Evolutionary conservation across 805 yeast species (phyloP), one percentile per base, ranked within the genome.

Genomic region (Gaillardinia entomophila): DNA sequence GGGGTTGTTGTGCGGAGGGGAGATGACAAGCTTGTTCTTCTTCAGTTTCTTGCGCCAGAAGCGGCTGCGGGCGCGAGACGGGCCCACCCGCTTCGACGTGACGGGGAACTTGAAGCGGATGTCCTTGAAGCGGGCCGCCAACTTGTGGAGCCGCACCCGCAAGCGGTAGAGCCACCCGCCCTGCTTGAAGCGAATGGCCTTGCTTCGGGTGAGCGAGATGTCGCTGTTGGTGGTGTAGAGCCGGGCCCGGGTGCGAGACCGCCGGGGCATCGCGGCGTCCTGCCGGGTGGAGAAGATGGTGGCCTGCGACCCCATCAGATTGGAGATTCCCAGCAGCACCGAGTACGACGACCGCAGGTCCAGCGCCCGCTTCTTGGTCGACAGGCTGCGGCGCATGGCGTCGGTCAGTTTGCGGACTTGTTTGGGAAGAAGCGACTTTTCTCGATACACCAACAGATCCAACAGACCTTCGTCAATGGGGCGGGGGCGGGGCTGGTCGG

Each of bases 241-340:
- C 16, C 12, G 19, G 6, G 8, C 5, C 28, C 6, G 4, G 8
- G 28, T 31, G 6, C 12, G 8, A 17, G 20, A 6, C 11, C 29
- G 29, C 15, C 29, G 25, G 24, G 28, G 16, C 7, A 8, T 14
- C 16, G 28, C 4, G 15, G 25, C 24, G 13, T 45, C 53, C 11
- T 42, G 48, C 36, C 67, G 45, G 7, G 70, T 65, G n/a, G 68
- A 62, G 40, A 65, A 65, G 23, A 65, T 65, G 0, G 72, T 66
- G 16, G 66, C 70, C 40, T 64, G 71, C 0, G 69, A 62, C 4
- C 62, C 68, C 65, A 58, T 55, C 33, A 62, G 57, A 27, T 53
- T 49, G 29, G 67, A 58, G 23, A 61, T 57, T 26, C 55, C 60
- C 16, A 57, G 35, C 5, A 49, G 39, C 5, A 35, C 28, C 4